Evolutionary conservation across 352 stramenopile species (phyloP).

Genomic region (Globisporangium ultimum): DNA sequence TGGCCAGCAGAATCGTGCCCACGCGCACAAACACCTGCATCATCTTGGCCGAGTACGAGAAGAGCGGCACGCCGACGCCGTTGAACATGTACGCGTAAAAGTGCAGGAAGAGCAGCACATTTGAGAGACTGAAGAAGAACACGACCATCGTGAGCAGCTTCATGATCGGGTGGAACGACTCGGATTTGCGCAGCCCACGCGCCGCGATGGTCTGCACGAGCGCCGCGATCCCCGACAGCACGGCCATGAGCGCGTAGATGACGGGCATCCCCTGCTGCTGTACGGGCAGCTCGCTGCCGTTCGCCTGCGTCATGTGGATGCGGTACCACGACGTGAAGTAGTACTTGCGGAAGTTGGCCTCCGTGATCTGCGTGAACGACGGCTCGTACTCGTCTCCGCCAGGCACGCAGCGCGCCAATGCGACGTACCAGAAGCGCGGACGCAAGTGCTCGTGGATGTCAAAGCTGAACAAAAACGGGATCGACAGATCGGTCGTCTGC

Average conservation of each 20-base stretch:
- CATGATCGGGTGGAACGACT: conserved; percentile 81
- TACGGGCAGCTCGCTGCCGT: conserved; percentile 63
- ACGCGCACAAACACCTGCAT: conserved; percentile 67
- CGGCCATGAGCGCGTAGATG: conserved; percentile 50
- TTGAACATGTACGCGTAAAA: conserved; percentile 63
- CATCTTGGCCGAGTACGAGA: conserved; percentile 69
- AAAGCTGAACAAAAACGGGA: conserved; percentile 58
- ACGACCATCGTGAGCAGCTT: conserved; percentile 64
- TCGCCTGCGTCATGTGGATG: conserved; percentile 70
- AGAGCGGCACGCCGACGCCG: conserved; percentile 63
- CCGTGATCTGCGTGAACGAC: conserved; percentile 63
- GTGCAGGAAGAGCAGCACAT: conserved; percentile 53
- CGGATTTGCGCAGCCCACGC: conserved; percentile 38
- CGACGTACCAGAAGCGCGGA: conserved; percentile 71
- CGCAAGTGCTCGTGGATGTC: conserved; percentile 64
- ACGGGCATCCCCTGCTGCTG: conserved; percentile 54
- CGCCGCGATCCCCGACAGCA: conserved; percentile 30
- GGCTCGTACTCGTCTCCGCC: conserved; percentile 59
- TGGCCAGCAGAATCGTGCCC: conserved; percentile 64
- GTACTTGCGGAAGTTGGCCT: conserved; percentile 67
- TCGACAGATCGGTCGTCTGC: conserved; percentile 33
- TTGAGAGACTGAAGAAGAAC: conserved; percentile 58
- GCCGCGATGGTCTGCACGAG: conserved; percentile 44
- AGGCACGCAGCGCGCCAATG: conserved; percentile 64
- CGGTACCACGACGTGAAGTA: conserved; percentile 80